These are phyloP conservation scores for Podaxis sp. DNA, from an alignment of 768 basidiomycete genomes.

Conservation along the genomic window DNA sequence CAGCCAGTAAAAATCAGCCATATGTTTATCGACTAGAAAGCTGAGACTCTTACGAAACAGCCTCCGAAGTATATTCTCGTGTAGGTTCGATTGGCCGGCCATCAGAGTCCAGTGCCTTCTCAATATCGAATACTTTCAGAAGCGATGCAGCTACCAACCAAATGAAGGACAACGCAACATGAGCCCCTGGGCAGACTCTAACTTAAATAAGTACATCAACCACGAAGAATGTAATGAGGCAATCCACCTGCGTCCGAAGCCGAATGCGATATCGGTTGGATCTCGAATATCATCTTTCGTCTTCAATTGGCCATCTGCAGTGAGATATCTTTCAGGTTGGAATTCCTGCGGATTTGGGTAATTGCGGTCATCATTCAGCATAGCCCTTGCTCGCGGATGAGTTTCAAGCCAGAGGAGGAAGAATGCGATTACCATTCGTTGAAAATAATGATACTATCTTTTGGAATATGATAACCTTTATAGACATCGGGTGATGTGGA, in stretches of 20 bases:
- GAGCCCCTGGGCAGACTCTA: slow-evolving; percentile 9
- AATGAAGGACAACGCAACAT: slow-evolving; percentile 4
- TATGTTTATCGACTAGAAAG: not conserved
- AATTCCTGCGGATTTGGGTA: slow-evolving; percentile 14
- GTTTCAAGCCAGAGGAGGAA: too few relatives aligned
- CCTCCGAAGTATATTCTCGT: slow-evolving; percentile 24
- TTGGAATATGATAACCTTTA: slow-evolving; percentile 11
- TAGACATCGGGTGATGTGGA: not conserved
- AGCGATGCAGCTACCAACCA: slow-evolving; percentile 13
- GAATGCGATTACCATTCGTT: slow-evolving; percentile 10
- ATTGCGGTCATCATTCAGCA: slow-evolving; percentile 11
- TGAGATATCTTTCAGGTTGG: slow-evolving; percentile 11
- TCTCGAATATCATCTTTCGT: slow-evolving; percentile 3
- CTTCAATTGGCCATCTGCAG: not conserved
- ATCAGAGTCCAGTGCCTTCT: not conserved
- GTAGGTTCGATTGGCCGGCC: slow-evolving; percentile 23
- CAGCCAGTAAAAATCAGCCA: not conserved
- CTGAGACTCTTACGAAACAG: slow-evolving; percentile 23
- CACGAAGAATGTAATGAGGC: not conserved
- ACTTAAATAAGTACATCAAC: not conserved
- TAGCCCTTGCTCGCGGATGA: not conserved
- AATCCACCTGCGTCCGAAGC: slow-evolving; percentile 18
- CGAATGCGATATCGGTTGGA: slow-evolving; percentile 13
- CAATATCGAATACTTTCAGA: slow-evolving; percentile 12
- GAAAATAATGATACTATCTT: not conserved